These are phyloP conservation scores for Aspergillus sp. DNA, from an alignment of 2,329 filamentous ascomycete species.

Conservation along the genomic window DNA sequence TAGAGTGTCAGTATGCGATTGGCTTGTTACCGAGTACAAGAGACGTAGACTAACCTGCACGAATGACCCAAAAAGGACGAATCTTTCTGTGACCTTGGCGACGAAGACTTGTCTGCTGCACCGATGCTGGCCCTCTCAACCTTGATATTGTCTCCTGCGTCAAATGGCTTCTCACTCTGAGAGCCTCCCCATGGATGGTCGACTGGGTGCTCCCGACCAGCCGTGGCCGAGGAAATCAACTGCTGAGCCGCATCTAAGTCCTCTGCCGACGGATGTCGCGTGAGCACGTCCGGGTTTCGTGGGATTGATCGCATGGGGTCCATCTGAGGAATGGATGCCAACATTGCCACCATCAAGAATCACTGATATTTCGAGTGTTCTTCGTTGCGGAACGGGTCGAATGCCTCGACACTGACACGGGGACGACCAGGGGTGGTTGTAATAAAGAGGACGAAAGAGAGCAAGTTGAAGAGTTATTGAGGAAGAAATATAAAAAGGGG, in stretches of 20 bases:
- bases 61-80: slow-evolving; percentile 34
- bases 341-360: slow-evolving; percentile 20
- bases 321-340: slow-evolving; percentile 32
- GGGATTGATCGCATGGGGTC: slow-evolving; percentile 28
- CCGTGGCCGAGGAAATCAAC: slow-evolving; percentile 40
- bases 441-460: neutral
- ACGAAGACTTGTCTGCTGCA: slow-evolving; percentile 12
- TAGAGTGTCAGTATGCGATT: slow-evolving; percentile 6
- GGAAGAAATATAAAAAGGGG: slow-evolving; percentile 9
- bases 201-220: slow-evolving; percentile 30
- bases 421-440: neutral
- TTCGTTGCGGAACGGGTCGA: neutral
- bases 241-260: slow-evolving; percentile 42
- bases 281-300: slow-evolving; percentile 21
- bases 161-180: neutral
- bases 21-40: neutral
- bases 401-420: neutral
- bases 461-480: neutral
- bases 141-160: neutral
- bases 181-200: slow-evolving; percentile 20
- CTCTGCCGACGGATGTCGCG: slow-evolving; percentile 39
- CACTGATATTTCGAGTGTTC: neutral
- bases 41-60: slow-evolving; percentile 28
- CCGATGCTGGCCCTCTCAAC: slow-evolving; percentile 4
- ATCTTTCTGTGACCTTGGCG: slow-evolving; percentile 31